Base-by-base conservation (phyloP, 2,329 filamentous ascomycete species). In the Keithomyces neogunnii region DNA sequence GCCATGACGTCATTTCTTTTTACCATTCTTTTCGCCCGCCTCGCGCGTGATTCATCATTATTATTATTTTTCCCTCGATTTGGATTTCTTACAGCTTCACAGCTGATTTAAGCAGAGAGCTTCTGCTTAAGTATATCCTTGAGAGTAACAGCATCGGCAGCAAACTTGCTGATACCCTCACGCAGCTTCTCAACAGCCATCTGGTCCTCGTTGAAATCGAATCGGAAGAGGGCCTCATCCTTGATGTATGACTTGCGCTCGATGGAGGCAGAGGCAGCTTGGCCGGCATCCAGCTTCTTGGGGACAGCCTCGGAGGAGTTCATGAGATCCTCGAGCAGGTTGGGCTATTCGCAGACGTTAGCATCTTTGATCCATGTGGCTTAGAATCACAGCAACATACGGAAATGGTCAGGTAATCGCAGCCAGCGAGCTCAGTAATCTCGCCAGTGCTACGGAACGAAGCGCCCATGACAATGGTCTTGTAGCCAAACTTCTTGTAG, bases 401-500 rank as follows among this genome's bases (percentile, higher is more conserved):
- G 40, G 93, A 89, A 74, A 99, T 99, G 70, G 93, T 99, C 65
- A 99, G 80, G 81, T 99, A 99, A 75, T 99, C 93, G 71, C 91
- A 96, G 68, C 93, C 93, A 69, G 92, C 92, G 56, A 99, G 84
- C 81, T 99, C 93, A 46, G 89, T 97, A 74, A 99, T 95, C 80
- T 99, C 93, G 66, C 93, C 93, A 57, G 77, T 77, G 80, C 87
- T 97, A 71, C 93, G 85, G 89, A 99, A 99, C 40, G 91, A 96
- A 62, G 93, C 93, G 68, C 93, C 93, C 93, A 99, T 99, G 75
- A 99, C 93, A 64, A 97, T 96, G 72, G 93, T 99, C 66, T 95
- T 96, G 86, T 99, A 96, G 72, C 88, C 89, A 73, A 78, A 89
- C 82, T 97, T 97, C 89, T 99, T 99, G 87, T 99, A 99, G 88